phyloP scores from a whole-genome alignment of 306 rosid species.

The Acmispon strigosus region DNA sequence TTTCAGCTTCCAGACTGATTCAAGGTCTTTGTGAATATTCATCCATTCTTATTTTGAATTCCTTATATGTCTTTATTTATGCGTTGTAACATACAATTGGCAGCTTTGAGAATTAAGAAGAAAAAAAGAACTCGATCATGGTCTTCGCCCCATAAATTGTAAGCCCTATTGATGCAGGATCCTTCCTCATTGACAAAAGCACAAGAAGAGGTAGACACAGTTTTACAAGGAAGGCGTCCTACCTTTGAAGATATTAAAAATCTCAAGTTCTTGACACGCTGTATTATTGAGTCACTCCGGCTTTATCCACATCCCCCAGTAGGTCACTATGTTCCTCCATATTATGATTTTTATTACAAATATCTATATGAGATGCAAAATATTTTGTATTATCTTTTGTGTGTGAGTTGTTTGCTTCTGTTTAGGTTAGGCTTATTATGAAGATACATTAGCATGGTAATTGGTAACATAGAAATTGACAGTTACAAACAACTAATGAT shows the following conservation, averaged over 20 bases:
- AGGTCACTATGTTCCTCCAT: slow-evolving; percentile 26
- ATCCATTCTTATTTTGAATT: slow-evolving; percentile 2
- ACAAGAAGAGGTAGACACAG: slow-evolving; percentile 79
- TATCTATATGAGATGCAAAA: not conserved
- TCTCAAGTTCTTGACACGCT: slow-evolving; percentile 75
- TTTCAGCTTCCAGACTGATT: slow-evolving; percentile 7
- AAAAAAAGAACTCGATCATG: not conserved
- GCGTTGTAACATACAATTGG: too few relatives aligned
- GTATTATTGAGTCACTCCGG: slow-evolving; percentile 79
- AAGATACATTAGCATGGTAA: slow-evolving; percentile 6
- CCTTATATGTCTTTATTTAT: not conserved
- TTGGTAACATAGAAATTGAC: not conserved
- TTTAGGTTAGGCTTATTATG: not conserved
- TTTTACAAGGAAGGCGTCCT: slow-evolving; percentile 73
- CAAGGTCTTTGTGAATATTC: slow-evolving; percentile 1
- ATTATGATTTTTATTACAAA: not conserved
- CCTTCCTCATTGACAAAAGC: slow-evolving; percentile 58
- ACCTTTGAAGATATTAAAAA: slow-evolving; percentile 71
- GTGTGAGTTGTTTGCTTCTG: not conserved
- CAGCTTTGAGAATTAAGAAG: not conserved
- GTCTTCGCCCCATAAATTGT: not conserved
- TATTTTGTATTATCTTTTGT: not conserved
- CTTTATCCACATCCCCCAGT: slow-evolving; percentile 97
- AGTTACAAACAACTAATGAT: not conserved
- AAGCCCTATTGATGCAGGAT: slow-evolving; percentile 36